phyloP scores from a whole-genome alignment of 805 yeast genomes.

The Candida taoyuanica region DNA sequence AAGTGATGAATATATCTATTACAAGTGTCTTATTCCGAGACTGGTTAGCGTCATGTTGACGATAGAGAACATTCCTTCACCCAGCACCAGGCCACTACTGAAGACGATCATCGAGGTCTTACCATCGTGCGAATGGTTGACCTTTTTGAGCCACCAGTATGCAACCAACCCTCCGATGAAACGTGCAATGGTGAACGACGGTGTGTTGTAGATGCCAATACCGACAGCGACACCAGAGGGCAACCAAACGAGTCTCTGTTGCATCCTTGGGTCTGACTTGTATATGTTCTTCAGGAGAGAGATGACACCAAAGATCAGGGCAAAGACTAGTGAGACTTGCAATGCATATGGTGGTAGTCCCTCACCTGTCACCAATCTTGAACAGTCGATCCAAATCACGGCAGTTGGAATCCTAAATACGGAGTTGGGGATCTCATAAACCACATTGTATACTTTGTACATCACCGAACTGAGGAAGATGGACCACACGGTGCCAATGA shows the following conservation, averaged over 20 bases:
- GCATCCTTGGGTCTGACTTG: constrained; percentile 32
- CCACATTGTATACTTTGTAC: constrained; percentile 75
- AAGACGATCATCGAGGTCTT: constrained; percentile 78
- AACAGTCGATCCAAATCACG: constrained; percentile 93
- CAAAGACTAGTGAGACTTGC: constrained; percentile 56
- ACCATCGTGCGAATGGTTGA: constrained; percentile 37
- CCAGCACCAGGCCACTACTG: constrained; percentile 87
- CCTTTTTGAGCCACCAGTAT: constrained; percentile 47
- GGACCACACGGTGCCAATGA: constrained; percentile 85
- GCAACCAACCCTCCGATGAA: constrained; percentile 82
- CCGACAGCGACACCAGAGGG: constrained; percentile 98
- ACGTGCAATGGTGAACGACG: constrained; percentile 89
- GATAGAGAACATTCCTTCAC: constrained; percentile 89
- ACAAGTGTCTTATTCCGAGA: constrained; percentile 54
- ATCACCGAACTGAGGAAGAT: constrained; percentile 73
- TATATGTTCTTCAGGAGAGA: constrained; percentile 60
- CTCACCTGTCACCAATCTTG: constrained; percentile 84
- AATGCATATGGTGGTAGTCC: constrained; percentile 81
- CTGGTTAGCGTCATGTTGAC: constrained; percentile 75
- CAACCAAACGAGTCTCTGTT: constrained; percentile 47
- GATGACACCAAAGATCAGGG: constrained; percentile 61
- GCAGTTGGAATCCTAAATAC: constrained; percentile 92
- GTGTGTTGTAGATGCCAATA: constrained; percentile 90
- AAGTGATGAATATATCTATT: constrained; percentile 3
- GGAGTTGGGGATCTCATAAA: constrained; percentile 80